Base-by-base conservation (phyloP, 257 asterid species). In the Coffea eugenioides region DNA sequence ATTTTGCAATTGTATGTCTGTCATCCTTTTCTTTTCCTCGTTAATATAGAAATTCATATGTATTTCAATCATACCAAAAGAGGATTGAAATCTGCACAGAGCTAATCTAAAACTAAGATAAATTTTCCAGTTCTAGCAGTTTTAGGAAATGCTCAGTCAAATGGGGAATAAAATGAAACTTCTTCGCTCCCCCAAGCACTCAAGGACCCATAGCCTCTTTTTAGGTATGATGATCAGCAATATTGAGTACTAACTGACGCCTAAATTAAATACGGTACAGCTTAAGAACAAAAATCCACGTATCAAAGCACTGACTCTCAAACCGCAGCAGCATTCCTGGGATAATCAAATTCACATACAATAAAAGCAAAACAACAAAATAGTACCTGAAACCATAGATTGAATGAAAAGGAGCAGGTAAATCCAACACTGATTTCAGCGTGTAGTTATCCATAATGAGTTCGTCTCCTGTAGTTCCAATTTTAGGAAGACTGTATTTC, bases 331-430 rank as follows among this genome's bases (percentile, higher is more conserved):
- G 64, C 54, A 73, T 66, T 41, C 73, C 69, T 71, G 25, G 21
- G 64, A 41, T 70, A 31, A 66, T 12, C 25, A 67, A 62, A 27
- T 82, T 39, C 21, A 77, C 75, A 82, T 68, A 59, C 64, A 49
- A 76, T 31, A 5, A 75, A 76, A 77, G 52, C 18, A 71, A 39
- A 69, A 61, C n/a, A 59, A 27, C 11, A 56, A 52, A 23, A 39
- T 23, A 77, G 39, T 89, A 95, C 99, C 99, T 93, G 96, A 93
- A 93, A 80, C 81, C 88, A 88, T 92, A 93, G 73, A 85, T 84
- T 67, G 97, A 85, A 66, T 83, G 93, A 75, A 95, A 91, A 67
- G 86, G 92, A 86, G 88, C 85, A 45, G 98, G 99, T 82, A 95
- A 90, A 79, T 93, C 98, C 36, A 76, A 82, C 79, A 93, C 97